Evolutionary conservation across 345 rosid genomes (phyloP).

Genomic region (Adansonia digitata): DNA sequence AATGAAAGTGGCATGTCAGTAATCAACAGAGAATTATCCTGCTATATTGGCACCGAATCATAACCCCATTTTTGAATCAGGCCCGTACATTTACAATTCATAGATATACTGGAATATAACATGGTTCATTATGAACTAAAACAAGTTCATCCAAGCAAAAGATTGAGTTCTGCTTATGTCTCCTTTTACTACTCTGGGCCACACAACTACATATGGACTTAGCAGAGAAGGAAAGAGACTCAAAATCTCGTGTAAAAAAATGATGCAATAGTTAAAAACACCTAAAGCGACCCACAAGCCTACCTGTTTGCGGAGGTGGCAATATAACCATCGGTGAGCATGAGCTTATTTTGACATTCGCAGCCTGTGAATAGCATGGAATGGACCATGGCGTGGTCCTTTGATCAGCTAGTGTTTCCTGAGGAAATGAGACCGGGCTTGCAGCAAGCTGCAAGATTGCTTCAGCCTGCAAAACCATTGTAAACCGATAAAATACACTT

Average conservation of each 20-base stretch:
- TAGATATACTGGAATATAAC: neutral
- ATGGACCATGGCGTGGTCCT: conserved; percentile 20
- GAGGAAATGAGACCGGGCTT: conserved; percentile 20
- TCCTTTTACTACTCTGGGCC: neutral
- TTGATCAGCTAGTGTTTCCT: conserved; percentile 20
- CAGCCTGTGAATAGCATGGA: conserved; percentile 26
- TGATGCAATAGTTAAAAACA: neutral
- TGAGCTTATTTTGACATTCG: conserved; percentile 19
- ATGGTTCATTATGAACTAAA: neutral
- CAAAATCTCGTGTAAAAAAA: neutral
- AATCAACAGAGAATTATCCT: neutral
- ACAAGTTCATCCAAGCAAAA: neutral
- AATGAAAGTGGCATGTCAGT: neutral
- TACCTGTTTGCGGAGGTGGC: conserved; percentile 27
- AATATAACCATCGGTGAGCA: conserved; percentile 12
- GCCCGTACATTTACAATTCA: neutral
- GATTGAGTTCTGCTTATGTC: neutral
- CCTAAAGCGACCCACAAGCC: conserved; percentile 18
- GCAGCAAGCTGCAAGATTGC: conserved; percentile 39
- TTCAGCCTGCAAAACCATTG: conserved; percentile 30
- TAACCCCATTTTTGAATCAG: neutral
- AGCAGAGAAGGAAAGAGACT: neutral
- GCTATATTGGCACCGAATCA: neutral
- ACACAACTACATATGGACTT: neutral
- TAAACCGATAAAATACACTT: conserved; percentile 10